Conservation (phyloP, 495 filamentous ascomycete species). For the Copromyces sp. region DNA sequence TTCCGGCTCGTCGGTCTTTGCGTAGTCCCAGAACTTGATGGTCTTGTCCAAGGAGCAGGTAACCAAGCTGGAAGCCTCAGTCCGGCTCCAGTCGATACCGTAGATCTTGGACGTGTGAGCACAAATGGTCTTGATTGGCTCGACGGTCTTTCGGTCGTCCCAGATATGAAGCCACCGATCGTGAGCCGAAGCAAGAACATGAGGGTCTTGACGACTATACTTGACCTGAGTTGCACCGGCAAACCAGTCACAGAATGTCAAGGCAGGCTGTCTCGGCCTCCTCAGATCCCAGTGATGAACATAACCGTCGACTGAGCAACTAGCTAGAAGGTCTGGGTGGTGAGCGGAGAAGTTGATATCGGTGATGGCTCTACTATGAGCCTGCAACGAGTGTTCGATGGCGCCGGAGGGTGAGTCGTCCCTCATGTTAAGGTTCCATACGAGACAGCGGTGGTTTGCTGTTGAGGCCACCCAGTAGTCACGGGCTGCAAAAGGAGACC, state of each 20-base stretch:
- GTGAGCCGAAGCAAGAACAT: conserved; percentile 84
- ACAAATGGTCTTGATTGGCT: conserved; percentile 69
- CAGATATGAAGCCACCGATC: conserved; percentile 80
- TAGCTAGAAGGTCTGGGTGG: conserved; percentile 79
- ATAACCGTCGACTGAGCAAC: conserved; percentile 87
- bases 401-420: conserved; percentile 57
- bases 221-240: conserved; percentile 94
- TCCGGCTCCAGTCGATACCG: conserved; percentile 88
- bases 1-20: conserved; percentile 53
- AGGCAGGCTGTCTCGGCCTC: conserved; percentile 57
- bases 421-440: conserved; percentile 82
- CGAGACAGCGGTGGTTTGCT: conserved; percentile 86
- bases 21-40: conserved; percentile 91
- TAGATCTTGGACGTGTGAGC: conserved; percentile 96
- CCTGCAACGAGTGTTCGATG: conserved; percentile 84
- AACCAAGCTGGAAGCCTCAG: conserved; percentile 54
- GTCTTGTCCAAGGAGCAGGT: conserved; percentile 89
- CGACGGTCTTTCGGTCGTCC: conserved; percentile 75
- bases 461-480: conserved; percentile 92
- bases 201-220: conserved; percentile 77
- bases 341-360: conserved; percentile 96
- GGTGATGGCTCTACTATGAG: conserved; percentile 82
- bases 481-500: conserved; percentile 84
- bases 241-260: conserved; percentile 88
- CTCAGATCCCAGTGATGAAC: conserved; percentile 91